Conservation (phyloP, 306 rosid genomes). For the Acacia confusa region DNA sequence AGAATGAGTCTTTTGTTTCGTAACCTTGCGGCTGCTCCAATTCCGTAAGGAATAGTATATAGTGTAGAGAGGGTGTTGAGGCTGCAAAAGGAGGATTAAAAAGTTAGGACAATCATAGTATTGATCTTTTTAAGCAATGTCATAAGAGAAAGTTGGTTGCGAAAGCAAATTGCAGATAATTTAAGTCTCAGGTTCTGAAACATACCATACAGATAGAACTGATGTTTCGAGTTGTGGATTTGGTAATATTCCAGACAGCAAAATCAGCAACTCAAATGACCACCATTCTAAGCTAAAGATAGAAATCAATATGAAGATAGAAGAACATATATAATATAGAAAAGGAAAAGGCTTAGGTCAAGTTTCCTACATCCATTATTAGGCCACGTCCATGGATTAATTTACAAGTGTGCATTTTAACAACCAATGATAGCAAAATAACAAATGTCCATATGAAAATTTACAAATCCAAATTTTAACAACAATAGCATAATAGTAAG, state of each 20-base stretch:
- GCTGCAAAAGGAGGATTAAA: conserved; percentile 39
- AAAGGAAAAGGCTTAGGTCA: neutral
- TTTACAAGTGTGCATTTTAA: too few species aligned
- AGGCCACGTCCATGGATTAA: too few species aligned
- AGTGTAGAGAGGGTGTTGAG: conserved; percentile 55
- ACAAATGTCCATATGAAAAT: too few species aligned
- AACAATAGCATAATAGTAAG: too few species aligned
- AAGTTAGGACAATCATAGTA: conserved; percentile 6
- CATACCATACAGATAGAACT: conserved; percentile 73
- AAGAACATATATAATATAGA: neutral
- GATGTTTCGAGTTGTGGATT: conserved; percentile 87
- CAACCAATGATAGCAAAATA: too few species aligned
- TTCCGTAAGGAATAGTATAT: conserved; percentile 62
- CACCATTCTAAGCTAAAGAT: conserved; percentile 65
- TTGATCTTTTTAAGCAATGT: neutral
- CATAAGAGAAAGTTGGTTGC: neutral
- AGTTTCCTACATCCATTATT: too few species aligned
- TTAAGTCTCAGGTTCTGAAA: neutral
- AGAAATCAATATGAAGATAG: conserved; percentile 20
- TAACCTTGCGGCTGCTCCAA: conserved; percentile 74
- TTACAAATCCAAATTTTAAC: too few species aligned
- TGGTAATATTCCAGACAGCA: conserved; percentile 73
- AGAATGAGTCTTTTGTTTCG: neutral
- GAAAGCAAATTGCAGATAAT: neutral
- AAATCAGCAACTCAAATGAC: conserved; percentile 64